Base-by-base conservation (phyloP, 768 basidiomycete genomes). In the Leccinum ochraceum region DNA sequence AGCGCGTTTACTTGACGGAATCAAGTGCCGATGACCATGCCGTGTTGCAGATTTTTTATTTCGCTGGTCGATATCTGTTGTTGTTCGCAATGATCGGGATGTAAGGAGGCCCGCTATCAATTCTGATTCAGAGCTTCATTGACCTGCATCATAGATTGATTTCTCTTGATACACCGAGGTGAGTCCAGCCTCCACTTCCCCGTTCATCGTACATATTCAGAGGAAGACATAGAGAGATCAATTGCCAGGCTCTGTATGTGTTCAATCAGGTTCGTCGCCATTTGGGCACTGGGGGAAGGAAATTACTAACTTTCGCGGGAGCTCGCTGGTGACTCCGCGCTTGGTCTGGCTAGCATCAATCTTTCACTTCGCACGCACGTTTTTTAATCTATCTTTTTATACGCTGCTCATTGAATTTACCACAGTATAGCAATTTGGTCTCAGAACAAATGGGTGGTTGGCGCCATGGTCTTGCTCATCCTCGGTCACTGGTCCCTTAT, bases 401-500 rank as follows among this genome's bases (percentile, higher is more conserved):
- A 42, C 9, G 28, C 20, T 24, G 56, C 60, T 68, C 28, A 67
- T 44, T 30, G 1, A 24, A 71, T 72, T 14, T 54, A 4, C 51
- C 3, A 60, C 60, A 81, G 82, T 3, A 83, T 89, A 72, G 88
- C 87, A 11, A 81, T 89, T 28, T 89, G 87, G 87, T 81, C 80
- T 6, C 81, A 85, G 53, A 82, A 81, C 53, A 75, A 76, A 61
- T 84, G 78, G 65, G 76, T 89, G 62, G 74, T 86, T 36, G 72
- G 75, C 6, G 59, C 78, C 8, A 74, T 90, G 11, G 69, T 84
- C 7, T n/a, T 83, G 28, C 66, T 89, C 53, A 84, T 86, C 48
- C 74, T 88, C 13, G 88, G 88, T 2, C 88, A 88, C 62, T 89
- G 88, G 88, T 84, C 85, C 0, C 71, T 89, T 51, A 83, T 89